Evolutionary conservation across 345 rosid genomes (phyloP).

Genomic region (Eucalyptus virginea): DNA sequence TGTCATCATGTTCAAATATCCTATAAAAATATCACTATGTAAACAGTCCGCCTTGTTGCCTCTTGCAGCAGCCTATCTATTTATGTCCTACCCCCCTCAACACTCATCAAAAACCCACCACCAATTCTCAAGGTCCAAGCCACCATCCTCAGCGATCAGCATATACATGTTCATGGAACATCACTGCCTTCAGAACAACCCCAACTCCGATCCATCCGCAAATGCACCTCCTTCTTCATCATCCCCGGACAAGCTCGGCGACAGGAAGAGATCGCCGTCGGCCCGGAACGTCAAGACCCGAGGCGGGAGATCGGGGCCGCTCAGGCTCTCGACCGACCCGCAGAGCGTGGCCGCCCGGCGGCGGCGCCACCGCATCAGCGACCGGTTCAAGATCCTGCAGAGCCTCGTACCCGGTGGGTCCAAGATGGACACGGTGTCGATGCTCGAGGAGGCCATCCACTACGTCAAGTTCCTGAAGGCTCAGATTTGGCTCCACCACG

Average conservation of each 20-base stretch:
- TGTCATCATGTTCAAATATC: neutral
- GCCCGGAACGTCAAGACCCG: neutral
- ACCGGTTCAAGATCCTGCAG: constrained; percentile 74
- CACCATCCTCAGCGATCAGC: neutral
- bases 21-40: neutral
- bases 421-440: constrained; percentile 86
- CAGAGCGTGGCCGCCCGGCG: constrained; percentile 91
- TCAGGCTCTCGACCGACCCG: constrained; percentile 72
- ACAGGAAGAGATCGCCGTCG: neutral
- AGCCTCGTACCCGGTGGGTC: constrained; percentile 83
- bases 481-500: constrained; percentile 67
- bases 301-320: neutral
- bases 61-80: neutral
- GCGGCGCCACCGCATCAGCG: constrained; percentile 76
- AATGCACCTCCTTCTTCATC: neutral
- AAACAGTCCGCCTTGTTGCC: neutral
- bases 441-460: constrained; percentile 79
- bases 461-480: constrained; percentile 85
- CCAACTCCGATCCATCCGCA: neutral
- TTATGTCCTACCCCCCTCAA: neutral
- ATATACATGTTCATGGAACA: neutral
- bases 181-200: neutral
- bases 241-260: neutral
- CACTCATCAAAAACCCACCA: neutral
- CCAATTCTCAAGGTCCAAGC: neutral